Conservation (phyloP, 2,329 filamentous ascomycete genomes). For the Monosporascus sp. region DNA sequence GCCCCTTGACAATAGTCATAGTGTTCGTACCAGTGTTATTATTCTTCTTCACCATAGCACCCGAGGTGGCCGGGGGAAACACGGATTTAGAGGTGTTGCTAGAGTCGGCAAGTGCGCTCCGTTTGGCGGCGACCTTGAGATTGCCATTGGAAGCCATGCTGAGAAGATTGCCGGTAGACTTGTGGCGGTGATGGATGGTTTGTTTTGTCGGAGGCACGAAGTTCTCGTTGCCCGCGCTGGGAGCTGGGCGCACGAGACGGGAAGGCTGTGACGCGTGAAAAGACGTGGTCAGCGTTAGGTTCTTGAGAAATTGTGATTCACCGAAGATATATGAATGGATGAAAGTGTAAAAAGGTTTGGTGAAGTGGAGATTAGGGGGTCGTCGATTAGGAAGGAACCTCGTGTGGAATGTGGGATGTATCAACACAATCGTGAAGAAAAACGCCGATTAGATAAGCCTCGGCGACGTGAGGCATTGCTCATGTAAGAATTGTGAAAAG, state of each 20-base stretch:
- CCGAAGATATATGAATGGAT: not conserved
- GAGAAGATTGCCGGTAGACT: conserved; percentile 64
- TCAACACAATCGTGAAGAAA: not conserved
- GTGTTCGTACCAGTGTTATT: conserved; percentile 17
- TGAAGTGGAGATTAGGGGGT: too few species aligned
- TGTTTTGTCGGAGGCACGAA: conserved; percentile 48
- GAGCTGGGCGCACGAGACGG: conserved; percentile 54
- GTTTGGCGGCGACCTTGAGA: conserved; percentile 63
- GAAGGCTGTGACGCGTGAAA: conserved; percentile 52
- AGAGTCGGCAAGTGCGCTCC: conserved; percentile 75
- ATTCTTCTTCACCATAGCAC: conserved; percentile 26
- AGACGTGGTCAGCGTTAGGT: conserved; percentile 8
- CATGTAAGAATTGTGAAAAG: too few species aligned
- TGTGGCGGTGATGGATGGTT: conserved; percentile 71
- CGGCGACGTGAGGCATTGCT: not conserved
- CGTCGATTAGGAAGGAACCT: too few species aligned
- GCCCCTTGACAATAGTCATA: conserved; percentile 26
- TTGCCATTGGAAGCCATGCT: conserved; percentile 44
- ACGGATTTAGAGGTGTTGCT: conserved; percentile 57
- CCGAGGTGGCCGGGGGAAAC: conserved; percentile 11
- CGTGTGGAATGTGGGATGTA: too few species aligned
- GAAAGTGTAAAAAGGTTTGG: not conserved
- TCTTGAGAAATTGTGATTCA: not conserved
- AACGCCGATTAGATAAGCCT: not conserved
- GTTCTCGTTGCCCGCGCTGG: conserved; percentile 67